A percentile compares a stretch with the other conserved stretches of the same genome.
Evolutionary conservation across 176 grass and related monocot species (phyloP).

Genomic region (Thinopyrum elongatum): DNA sequence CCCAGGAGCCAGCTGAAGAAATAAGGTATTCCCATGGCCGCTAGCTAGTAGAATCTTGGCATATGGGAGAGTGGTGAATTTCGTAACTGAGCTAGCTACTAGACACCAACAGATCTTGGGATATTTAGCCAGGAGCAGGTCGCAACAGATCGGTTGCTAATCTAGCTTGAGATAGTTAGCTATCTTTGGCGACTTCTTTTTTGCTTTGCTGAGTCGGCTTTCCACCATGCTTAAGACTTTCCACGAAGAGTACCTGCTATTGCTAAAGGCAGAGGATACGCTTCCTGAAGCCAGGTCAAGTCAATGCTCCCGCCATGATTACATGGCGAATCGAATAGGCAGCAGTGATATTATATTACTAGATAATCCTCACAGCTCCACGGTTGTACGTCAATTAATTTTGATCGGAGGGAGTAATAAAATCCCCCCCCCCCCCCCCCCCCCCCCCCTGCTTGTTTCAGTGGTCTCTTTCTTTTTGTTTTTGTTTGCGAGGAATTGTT

Average conservation of each 20-base stretch:
- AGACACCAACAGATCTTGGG: background rate
- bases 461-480: no score
- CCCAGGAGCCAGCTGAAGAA: conserved; percentile 3
- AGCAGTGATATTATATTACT: no score
- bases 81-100: background rate
- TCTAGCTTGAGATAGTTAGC: background rate
- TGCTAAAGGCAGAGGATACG: background rate
- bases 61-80: background rate
- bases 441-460: no score
- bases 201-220: background rate
- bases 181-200: background rate
- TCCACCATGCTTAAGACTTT: background rate
- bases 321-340: no score
- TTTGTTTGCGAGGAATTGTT: no score
- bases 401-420: no score
- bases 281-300: background rate
- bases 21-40: background rate
- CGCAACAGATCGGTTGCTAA: background rate
- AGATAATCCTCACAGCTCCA: background rate
- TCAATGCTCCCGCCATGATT: background rate
- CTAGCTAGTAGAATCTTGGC: background rate
- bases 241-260: background rate
- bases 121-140: background rate
- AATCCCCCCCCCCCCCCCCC: no score
- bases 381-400: background rate